Percentiles rank a stretch among this genome's conserved stretches.
These are phyloP conservation scores for Geotrichum macrosporum DNA, from an alignment of 1,139 yeast genomes.

Conservation along the genomic window DNA sequence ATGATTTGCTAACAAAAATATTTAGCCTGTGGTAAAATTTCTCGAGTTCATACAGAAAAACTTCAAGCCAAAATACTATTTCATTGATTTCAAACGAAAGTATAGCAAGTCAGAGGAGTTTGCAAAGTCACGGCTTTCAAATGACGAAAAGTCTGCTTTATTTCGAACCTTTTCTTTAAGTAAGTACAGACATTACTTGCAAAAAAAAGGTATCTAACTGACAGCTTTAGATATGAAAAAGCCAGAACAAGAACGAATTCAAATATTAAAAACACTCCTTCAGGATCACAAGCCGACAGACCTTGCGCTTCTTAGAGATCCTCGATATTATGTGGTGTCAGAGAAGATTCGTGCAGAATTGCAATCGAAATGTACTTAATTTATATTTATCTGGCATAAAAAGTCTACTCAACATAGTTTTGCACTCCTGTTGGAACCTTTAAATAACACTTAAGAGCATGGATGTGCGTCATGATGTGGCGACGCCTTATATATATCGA, in stretches of 20 bases:
- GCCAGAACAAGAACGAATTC: constrained; percentile 8
- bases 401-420: too few relatives aligned
- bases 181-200: not conserved
- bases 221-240: constrained; percentile 17
- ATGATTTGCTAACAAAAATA: not conserved
- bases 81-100: constrained; percentile 47
- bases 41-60: constrained; percentile 36
- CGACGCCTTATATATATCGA: too few relatives aligned
- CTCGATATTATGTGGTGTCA: constrained; percentile 11
- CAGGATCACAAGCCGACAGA: constrained; percentile 2
- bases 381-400: too few relatives aligned
- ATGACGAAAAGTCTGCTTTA: constrained; percentile 41
- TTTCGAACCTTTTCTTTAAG: constrained; percentile 38
- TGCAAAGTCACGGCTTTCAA: constrained; percentile 34
- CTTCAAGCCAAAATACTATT: constrained; percentile 38
- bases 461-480: too few relatives aligned
- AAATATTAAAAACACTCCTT: constrained; percentile 4
- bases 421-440: too few relatives aligned
- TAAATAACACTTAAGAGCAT: too few relatives aligned
- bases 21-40: constrained; percentile 32
- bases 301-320: constrained; percentile 11
- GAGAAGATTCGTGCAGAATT: too few relatives aligned
- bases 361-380: too few relatives aligned
- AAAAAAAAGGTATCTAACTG: not conserved
- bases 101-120: constrained; percentile 36